A percentile compares a stretch with the other conserved stretches of the same genome.
Evolutionary conservation across 129 eudicot species (phyloP).

Genomic region (Sambucus nigra): DNA sequence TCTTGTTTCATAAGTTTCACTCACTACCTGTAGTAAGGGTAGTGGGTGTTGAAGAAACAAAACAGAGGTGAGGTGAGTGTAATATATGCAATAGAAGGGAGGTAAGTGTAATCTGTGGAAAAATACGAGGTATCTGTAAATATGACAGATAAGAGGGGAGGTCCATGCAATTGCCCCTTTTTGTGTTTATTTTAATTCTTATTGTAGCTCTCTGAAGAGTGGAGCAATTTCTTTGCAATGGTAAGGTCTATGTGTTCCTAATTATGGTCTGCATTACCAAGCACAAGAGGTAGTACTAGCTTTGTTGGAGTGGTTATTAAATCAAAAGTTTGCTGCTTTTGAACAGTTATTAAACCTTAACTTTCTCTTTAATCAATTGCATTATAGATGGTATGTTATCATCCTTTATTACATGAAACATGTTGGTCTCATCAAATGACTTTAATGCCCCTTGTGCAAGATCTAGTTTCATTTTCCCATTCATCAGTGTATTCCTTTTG

Average conservation of each 20-base stretch:
- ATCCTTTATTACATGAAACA: background rate
- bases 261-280: constrained; percentile 47
- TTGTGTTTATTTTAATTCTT: constrained; percentile 2
- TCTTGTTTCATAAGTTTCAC: no score
- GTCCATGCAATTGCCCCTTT: no score
- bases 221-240: constrained; percentile 28
- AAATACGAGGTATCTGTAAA: no score
- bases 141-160: no score
- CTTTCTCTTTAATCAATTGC: constrained; percentile 33
- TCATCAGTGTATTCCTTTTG: background rate
- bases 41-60: no score
- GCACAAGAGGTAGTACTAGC: constrained; percentile 21
- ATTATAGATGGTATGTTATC: background rate
- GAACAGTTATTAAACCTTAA: constrained; percentile 13
- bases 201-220: constrained; percentile 25
- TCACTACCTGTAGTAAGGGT: no score
- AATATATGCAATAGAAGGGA: no score
- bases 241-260: constrained; percentile 26
- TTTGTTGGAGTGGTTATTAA: constrained; percentile 11
- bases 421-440: background rate
- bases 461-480: background rate
- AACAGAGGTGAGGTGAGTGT: no score
- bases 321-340: constrained; percentile 1
- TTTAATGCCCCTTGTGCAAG: background rate
- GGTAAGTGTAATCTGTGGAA: no score